Percentiles rank a stretch among this genome's conserved stretches.
Evolutionary conservation across 306 rosid genomes (phyloP).

Genomic region (Medicago truncatula): DNA sequence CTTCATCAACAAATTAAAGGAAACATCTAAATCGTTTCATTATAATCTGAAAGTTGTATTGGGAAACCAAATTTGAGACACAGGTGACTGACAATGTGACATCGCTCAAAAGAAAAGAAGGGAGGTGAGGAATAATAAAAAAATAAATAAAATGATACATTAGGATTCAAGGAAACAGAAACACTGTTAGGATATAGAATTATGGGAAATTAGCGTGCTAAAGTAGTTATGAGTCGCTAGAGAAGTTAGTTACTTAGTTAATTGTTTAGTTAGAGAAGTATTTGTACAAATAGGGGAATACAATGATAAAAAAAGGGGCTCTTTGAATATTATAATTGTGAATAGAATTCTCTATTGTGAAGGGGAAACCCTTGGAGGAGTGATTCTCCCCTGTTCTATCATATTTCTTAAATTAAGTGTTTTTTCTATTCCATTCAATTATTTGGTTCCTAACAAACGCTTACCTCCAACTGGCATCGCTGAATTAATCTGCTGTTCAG

Average conservation of each 20-base stretch:
- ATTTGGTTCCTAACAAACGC: not conserved
- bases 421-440: too few species aligned
- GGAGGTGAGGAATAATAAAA: not conserved
- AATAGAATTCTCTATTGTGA: too few species aligned
- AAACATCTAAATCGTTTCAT: conserved; percentile 1
- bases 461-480: conserved; percentile 70
- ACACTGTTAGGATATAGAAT: not conserved
- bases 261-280: too few species aligned
- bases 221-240: too few species aligned
- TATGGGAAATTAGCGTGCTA: too few species aligned
- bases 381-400: too few species aligned
- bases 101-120: not conserved
- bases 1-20: conserved; percentile 11
- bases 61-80: conserved; percentile 29
- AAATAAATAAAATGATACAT: not conserved
- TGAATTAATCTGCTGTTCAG: conserved; percentile 66
- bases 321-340: too few species aligned
- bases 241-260: too few species aligned
- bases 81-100: conserved; percentile 28
- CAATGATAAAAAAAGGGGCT: too few species aligned
- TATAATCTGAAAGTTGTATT: conserved; percentile 8
- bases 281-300: too few species aligned
- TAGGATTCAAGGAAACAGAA: conserved; percentile 30
- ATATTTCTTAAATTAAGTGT: too few species aligned
- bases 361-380: too few species aligned